These are phyloP conservation scores for Ambrosiella beaveri DNA, from an alignment of 2,329 filamentous ascomycete species.

Conservation along the genomic window DNA sequence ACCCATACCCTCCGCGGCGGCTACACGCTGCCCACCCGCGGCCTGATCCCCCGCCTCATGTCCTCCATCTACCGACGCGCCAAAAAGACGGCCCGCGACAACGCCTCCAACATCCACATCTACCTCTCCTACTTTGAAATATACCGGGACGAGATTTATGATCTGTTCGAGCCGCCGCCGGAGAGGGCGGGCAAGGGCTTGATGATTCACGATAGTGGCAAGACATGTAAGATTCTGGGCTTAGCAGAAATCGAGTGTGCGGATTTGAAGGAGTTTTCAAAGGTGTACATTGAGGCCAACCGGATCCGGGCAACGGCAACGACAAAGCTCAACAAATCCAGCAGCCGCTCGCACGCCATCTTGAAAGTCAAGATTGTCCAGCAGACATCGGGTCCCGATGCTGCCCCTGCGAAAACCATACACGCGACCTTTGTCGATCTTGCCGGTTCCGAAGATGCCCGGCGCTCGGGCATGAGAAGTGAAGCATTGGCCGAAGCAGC, in stretches of 20 bases:
- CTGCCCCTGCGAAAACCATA: constrained; percentile 52
- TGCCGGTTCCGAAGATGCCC: constrained; percentile 88
- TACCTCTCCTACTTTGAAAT: constrained; percentile 87
- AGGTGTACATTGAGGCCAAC: constrained; percentile 80
- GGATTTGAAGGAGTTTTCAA: constrained; percentile 78
- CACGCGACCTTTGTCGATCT: constrained; percentile 88
- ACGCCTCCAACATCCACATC: constrained; percentile 53
- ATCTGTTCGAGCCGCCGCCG: constrained; percentile 74
- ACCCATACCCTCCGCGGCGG: constrained; percentile 94
- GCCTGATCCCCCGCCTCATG: constrained; percentile 71
- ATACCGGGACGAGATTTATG: constrained; percentile 90
- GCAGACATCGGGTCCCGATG: constrained; percentile 29
- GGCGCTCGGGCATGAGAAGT: constrained; percentile 82
- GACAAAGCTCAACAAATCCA: constrained; percentile 85
- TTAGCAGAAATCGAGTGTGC: constrained; percentile 68
- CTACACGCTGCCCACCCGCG: constrained; percentile 67
- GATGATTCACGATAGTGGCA: constrained; percentile 68
- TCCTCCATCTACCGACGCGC: constrained; percentile 72
- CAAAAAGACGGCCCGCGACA: constrained; percentile 72
- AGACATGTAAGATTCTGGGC: constrained; percentile 74
- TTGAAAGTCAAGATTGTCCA: constrained; percentile 79
- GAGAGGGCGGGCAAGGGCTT: constrained; percentile 69
- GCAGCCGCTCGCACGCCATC: constrained; percentile 77
- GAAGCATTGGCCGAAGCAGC: constrained; percentile 88
- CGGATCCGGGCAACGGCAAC: constrained; percentile 75